Conservation (phyloP, 2,329 filamentous ascomycete species). For the Mycosphaerella sp. region DNA sequence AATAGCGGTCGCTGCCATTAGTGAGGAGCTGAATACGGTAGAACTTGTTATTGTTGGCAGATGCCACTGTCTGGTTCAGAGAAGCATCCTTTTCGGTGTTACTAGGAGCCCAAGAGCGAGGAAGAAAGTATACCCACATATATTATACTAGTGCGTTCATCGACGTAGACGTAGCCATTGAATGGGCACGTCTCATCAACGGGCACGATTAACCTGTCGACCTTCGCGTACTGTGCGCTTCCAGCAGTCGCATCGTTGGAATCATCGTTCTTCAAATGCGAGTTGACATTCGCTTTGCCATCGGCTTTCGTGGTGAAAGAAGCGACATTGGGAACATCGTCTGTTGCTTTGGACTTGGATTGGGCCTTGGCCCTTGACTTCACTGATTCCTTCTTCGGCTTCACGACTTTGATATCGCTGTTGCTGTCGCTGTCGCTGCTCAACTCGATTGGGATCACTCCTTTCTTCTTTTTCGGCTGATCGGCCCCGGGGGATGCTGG, state of each 20-base stretch:
- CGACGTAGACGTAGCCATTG: slow-evolving; percentile 55
- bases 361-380: slow-evolving; percentile 16
- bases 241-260: slow-evolving; percentile 5
- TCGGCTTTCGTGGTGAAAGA: slow-evolving; percentile 13
- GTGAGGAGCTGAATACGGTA: slow-evolving; percentile 59
- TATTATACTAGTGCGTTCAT: slow-evolving; percentile 55
- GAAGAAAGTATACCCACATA: slow-evolving; percentile 37
- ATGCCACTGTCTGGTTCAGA: slow-evolving; percentile 69
- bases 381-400: slow-evolving; percentile 7
- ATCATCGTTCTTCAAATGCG: not conserved
- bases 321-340: not conserved
- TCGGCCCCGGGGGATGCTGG: slow-evolving; percentile 13
- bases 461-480: slow-evolving; percentile 13
- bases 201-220: slow-evolving; percentile 41
- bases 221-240: slow-evolving; percentile 41
- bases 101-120: too few species aligned
- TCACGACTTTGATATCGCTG: slow-evolving; percentile 6
- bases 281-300: slow-evolving; percentile 4
- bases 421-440: not conserved
- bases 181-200: slow-evolving; percentile 43
- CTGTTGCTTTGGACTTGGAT: not conserved
- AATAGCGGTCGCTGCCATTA: slow-evolving; percentile 61
- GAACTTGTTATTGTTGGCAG: slow-evolving; percentile 66
- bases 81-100: slow-evolving; percentile 50
- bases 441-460: slow-evolving; percentile 7